Conservation (phyloP, 2,329 filamentous ascomycete genomes). For the Scedosporium boydii region DNA sequence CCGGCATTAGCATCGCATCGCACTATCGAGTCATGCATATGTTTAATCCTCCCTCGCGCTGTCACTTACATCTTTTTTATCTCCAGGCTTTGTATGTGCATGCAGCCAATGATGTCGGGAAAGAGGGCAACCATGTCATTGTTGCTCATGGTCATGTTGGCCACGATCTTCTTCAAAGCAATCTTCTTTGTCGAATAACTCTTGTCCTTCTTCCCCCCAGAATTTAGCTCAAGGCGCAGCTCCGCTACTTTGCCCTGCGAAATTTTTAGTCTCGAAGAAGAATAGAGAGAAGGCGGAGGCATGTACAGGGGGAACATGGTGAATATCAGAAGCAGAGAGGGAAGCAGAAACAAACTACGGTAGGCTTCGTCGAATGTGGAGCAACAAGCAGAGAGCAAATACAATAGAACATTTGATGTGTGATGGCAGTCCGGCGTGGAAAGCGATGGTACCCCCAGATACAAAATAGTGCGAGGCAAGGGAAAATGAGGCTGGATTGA, state of each 20-base stretch:
- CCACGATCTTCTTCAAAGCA: conserved; percentile 97
- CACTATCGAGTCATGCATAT: background rate
- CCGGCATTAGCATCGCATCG: background rate
- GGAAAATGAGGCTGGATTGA: background rate
- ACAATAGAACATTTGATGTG: conserved; percentile 2
- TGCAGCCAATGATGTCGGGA: conserved; percentile 88
- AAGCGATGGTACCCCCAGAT: background rate
- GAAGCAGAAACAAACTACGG: background rate
- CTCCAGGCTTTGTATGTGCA: conserved; percentile 88
- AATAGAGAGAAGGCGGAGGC: conserved; percentile 32
- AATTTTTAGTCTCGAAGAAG: conserved; percentile 42
- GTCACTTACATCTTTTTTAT: conserved; percentile 93
- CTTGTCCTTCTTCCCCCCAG: conserved; percentile 96
- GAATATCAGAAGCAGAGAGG: background rate
- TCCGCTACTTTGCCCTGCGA: conserved; percentile 97
- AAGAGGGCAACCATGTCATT: conserved; percentile 99
- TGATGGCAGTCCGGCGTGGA: background rate
- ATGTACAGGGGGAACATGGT: conserved; percentile 46
- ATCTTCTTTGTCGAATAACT: conserved; percentile 93
- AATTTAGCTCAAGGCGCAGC: conserved; percentile 86
- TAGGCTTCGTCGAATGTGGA: background rate
- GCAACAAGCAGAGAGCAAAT: background rate
- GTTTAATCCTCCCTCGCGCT: background rate
- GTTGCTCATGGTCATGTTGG: conserved; percentile 99
- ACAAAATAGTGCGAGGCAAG: background rate